Conservation (phyloP, 768 basidiomycete species). For the Sarcodon aspratus region DNA sequence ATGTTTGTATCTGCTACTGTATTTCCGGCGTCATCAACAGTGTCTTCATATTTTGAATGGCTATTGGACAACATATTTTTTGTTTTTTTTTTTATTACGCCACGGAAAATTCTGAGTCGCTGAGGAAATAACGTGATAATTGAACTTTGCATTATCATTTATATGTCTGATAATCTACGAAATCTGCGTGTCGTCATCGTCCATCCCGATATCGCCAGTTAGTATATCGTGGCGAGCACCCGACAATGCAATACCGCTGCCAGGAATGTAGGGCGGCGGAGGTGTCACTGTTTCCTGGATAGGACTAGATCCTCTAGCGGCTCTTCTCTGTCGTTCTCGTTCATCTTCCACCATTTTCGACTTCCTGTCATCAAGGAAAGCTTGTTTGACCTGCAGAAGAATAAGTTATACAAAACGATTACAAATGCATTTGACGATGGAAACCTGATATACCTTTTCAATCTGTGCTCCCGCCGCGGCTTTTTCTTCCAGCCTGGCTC, state of each 20-base stretch:
- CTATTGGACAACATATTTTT: too few relatives aligned
- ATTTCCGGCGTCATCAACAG: too few relatives aligned
- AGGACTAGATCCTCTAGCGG: conserved; percentile 5
- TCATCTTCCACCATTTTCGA: conserved; percentile 41
- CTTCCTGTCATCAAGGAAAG: conserved; percentile 71
- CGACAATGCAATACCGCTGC: background rate
- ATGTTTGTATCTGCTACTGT: too few relatives aligned
- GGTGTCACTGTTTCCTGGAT: background rate
- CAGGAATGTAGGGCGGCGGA: background rate
- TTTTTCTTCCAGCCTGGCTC: conserved; percentile 45
- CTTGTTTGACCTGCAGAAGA: conserved; percentile 51
- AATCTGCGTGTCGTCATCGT: too few relatives aligned
- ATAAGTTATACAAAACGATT: too few relatives aligned
- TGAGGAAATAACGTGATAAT: too few relatives aligned
- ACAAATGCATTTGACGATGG: background rate
- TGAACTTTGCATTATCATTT: too few relatives aligned
- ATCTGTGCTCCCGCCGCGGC: conserved; percentile 38
- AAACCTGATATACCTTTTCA: conserved; percentile 33
- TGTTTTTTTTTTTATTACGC: too few relatives aligned
- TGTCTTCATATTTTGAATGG: too few relatives aligned
- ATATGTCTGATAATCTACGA: too few relatives aligned
- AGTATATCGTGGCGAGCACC: background rate
- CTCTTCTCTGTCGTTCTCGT: conserved; percentile 33
- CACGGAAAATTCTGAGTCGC: too few relatives aligned
- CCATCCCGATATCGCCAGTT: background rate